Base-by-base conservation (phyloP, 768 basidiomycete species). In the Ramaria sp. region DNA sequence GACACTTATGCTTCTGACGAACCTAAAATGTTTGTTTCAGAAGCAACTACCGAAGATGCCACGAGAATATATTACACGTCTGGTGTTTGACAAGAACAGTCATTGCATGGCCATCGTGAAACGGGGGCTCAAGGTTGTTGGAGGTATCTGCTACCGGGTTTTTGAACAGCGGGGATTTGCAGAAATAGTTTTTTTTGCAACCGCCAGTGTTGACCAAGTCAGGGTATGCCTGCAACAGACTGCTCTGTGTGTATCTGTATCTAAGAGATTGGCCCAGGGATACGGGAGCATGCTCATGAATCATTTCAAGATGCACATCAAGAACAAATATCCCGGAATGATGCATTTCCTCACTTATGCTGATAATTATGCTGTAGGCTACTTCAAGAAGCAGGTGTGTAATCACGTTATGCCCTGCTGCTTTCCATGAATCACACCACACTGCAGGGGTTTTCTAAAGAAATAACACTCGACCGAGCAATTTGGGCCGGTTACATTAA, bases 401-500 rank as follows among this genome's bases (percentile, higher is more conserved):
- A 20, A 36, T 20, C 32, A 9, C 6, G 13, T 5, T 32, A 27
- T 24, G 13, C 48, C 24, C 1, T 22, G 27, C 22, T 24, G n/a
- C 7, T 27, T 22, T n/a, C 27, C 15, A 37, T 13, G 13, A 37
- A 18, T 44, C 13, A 10, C 24, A 49, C 13, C 27, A 13, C 3
- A 10, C 3, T 15, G 3, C 55, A 69, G 64, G 96, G 96, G 0
- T 99, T 99, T 68, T 88, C 91, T 5, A 98, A 98, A 67, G 94
- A 98, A 55, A 95, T 99, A 58, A 85, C 87, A 0, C 77, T 96
- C n/a, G 85, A 85, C 57, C 79, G 94, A 42, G 81, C 87, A 1
- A 75, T 85, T 7, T 99, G 96, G 96, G 94, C 95, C 0, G 96
- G 94, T 10, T 98, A 99, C 67, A 98, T 99, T 81, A 99, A 98